phyloP scores from a whole-genome alignment of 345 rosid species.

The Gossypium rotundifolium region DNA sequence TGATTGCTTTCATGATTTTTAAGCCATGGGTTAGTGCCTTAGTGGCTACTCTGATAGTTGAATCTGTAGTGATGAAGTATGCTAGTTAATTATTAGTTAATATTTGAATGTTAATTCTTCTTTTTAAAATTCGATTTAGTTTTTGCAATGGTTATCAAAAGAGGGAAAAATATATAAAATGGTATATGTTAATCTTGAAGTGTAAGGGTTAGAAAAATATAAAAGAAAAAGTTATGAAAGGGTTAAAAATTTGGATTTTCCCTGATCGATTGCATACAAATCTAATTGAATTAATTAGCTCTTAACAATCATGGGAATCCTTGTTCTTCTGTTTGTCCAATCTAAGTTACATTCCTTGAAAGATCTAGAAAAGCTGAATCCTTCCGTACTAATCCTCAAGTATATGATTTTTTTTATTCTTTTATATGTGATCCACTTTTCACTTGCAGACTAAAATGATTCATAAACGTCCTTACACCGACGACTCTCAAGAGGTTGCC shows the following conservation, averaged over 20 bases:
- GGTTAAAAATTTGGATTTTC: background rate
- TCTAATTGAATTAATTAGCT: background rate
- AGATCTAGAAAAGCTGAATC: background rate
- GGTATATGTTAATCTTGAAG: background rate
- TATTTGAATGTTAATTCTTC: background rate
- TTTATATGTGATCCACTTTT: background rate
- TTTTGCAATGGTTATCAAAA: background rate
- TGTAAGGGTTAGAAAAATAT: background rate
- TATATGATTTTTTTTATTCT: background rate
- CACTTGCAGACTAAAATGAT: slow-evolving; percentile 37
- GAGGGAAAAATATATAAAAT: too few relatives aligned
- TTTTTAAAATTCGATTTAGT: background rate
- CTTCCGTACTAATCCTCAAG: background rate
- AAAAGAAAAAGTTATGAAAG: background rate
- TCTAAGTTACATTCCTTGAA: background rate
- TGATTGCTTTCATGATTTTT: background rate
- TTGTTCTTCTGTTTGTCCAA: background rate
- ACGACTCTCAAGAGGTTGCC: slow-evolving; percentile 33
- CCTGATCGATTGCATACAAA: background rate
- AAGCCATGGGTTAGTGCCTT: too few relatives aligned
- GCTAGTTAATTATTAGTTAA: background rate
- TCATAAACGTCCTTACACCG: slow-evolving; percentile 43
- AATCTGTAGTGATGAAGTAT: background rate
- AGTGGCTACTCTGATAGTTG: background rate
- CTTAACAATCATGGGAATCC: background rate